Evolutionary conservation across 164 flowering plant genomes (phyloP).

Genomic region (Liquidambar formosana): DNA sequence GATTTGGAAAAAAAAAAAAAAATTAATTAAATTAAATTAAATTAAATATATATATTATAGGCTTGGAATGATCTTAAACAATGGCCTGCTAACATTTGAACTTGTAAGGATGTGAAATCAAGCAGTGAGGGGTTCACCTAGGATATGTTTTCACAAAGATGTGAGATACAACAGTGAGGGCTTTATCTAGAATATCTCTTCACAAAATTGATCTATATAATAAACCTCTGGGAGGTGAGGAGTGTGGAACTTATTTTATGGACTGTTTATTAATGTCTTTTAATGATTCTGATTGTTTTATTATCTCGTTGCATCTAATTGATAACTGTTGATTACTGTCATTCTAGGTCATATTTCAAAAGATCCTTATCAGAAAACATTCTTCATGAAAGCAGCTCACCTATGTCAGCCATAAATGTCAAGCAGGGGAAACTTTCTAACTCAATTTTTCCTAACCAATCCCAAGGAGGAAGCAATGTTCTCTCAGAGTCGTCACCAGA

Average conservation of each 20-base stretch:
- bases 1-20: not conserved
- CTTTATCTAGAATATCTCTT: not conserved
- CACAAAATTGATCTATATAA: not conserved
- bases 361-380: conserved; percentile 49
- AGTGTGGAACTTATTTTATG: not conserved
- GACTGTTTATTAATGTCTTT: not conserved
- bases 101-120: not conserved
- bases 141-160: not conserved
- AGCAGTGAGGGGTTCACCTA: not conserved
- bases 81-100: not conserved
- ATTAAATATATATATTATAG: too few species aligned
- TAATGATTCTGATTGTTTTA: not conserved
- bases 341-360: conserved; percentile 38
- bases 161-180: too few species aligned
- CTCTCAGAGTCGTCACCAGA: conserved; percentile 48
- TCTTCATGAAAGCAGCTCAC: conserved; percentile 30
- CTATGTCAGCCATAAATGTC: conserved; percentile 20
- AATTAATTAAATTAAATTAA: too few species aligned
- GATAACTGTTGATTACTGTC: not conserved
- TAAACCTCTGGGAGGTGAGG: not conserved
- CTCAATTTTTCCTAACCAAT: conserved; percentile 20
- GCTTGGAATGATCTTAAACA: not conserved
- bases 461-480: conserved; percentile 15
- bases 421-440: conserved; percentile 22
- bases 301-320: not conserved